A percentile compares a stretch with the other conserved stretches of the same genome.
Conservation (phyloP, 2,329 filamentous ascomycete genomes). For the Alternaria gaisen region DNA sequence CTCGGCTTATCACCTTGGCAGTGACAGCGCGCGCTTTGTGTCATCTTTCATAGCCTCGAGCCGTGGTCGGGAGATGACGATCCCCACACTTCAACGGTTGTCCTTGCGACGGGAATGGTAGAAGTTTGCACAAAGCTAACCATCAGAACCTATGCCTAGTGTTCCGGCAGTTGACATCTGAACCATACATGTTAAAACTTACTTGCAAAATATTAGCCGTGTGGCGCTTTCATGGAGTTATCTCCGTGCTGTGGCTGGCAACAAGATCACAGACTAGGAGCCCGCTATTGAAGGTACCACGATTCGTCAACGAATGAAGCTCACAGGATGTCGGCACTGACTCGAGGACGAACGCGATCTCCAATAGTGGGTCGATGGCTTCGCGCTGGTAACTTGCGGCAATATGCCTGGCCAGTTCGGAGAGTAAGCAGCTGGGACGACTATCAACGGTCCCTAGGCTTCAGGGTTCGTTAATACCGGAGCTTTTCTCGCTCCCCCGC, state of each 20-base stretch:
- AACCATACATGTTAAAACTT: background rate
- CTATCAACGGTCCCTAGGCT: conserved; percentile 6
- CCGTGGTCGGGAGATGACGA: background rate
- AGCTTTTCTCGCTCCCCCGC: background rate
- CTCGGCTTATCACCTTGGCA: background rate
- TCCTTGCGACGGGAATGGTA: background rate
- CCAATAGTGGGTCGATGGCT: conserved; percentile 4
- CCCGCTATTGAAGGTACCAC: background rate
- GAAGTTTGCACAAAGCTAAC: background rate
- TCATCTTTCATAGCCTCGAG: background rate
- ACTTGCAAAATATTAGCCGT: background rate
- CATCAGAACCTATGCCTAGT: background rate
- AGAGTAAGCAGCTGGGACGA: background rate
- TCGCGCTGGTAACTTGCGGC: background rate
- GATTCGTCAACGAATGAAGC: conserved; percentile 12
- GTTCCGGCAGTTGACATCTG: background rate
- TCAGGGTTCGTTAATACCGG: background rate
- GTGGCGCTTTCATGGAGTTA: background rate
- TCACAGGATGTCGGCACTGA: conserved; percentile 11
- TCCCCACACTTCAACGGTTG: background rate
- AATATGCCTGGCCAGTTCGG: background rate
- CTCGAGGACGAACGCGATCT: conserved; percentile 14
- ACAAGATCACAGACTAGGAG: background rate
- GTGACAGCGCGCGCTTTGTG: background rate
- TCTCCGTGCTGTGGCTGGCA: background rate